These are phyloP conservation scores for Coemansia sp. DNA, from an alignment of 371 early-diverging fungal genomes.

Conservation along the genomic window DNA sequence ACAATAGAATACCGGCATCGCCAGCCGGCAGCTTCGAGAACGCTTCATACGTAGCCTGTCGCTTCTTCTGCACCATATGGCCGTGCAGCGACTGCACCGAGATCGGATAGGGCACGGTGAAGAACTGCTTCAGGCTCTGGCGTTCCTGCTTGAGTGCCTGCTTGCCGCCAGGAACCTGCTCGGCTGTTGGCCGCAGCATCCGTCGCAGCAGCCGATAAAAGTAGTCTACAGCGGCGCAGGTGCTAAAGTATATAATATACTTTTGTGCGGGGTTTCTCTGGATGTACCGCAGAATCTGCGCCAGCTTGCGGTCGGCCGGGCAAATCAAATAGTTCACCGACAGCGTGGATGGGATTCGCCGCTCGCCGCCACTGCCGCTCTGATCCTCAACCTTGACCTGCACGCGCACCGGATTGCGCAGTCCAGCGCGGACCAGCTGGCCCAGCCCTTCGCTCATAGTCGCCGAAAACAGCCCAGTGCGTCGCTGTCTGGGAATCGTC, in stretches of 20 bases:
- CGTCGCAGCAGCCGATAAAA: slow-evolving; percentile 68
- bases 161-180: slow-evolving; percentile 40
- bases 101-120: slow-evolving; percentile 36
- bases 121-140: slow-evolving; percentile 8
- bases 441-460: slow-evolving; percentile 93
- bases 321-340: slow-evolving; percentile 75
- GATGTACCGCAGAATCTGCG: slow-evolving; percentile 67
- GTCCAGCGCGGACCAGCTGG: slow-evolving; percentile 82
- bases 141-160: slow-evolving; percentile 20
- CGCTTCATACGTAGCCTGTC: slow-evolving; percentile 64
- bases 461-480: slow-evolving; percentile 97
- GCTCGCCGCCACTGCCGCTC: slow-evolving; percentile 10
- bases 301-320: slow-evolving; percentile 76
- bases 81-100: slow-evolving; percentile 86
- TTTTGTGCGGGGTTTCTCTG: slow-evolving; percentile 65
- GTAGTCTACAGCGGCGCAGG: slow-evolving; percentile 94
- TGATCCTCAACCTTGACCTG: slow-evolving; percentile 69
- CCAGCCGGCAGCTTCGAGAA: slow-evolving; percentile 62
- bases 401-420: slow-evolving; percentile 89
- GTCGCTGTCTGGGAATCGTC: slow-evolving; percentile 86
- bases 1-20: slow-evolving; percentile 76
- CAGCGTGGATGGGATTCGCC: slow-evolving; percentile 56
- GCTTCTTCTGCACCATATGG: slow-evolving; percentile 86
- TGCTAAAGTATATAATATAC: slow-evolving; percentile 90
- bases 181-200: slow-evolving; percentile 26